Evolutionary conservation across 2,329 filamentous ascomycete species (phyloP).

Genomic region (Epichloe coenophiala): DNA sequence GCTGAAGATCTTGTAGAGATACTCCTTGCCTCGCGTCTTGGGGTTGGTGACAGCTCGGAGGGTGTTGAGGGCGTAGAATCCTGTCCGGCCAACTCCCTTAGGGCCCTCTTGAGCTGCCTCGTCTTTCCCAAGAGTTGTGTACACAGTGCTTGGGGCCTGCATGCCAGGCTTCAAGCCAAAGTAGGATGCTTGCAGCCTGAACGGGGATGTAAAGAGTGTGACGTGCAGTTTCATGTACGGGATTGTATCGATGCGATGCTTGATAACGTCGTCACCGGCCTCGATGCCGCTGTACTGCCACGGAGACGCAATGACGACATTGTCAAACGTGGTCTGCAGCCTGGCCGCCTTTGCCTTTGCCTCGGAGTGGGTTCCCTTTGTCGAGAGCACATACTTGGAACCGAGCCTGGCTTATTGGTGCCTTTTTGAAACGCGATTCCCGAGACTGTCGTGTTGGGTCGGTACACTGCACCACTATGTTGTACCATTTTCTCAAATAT

Average conservation of each 20-base stretch:
- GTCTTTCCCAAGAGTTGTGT: conserved; percentile 63
- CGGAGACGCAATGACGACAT: conserved; percentile 71
- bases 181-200: conserved; percentile 53
- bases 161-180: conserved; percentile 53
- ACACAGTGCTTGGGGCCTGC: conserved; percentile 56
- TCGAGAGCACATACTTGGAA: conserved; percentile 34
- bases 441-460: conserved; percentile 54
- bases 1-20: conserved; percentile 54
- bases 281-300: conserved; percentile 66
- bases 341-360: conserved; percentile 18
- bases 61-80: conserved; percentile 78
- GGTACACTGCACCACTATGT: conserved; percentile 44
- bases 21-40: conserved; percentile 36
- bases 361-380: conserved; percentile 13
- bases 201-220: conserved; percentile 72
- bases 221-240: conserved; percentile 81
- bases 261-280: conserved; percentile 50
- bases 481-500: conserved; percentile 79
- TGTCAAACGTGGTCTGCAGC: conserved; percentile 52
- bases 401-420: conserved; percentile 23
- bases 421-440: conserved; percentile 39
- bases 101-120: conserved; percentile 37
- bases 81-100: conserved; percentile 54
- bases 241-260: conserved; percentile 58
- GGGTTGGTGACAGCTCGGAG: conserved; percentile 52